Conservation (phyloP, 2,329 filamentous ascomycete genomes). For the Fusarium circinatum region DNA sequence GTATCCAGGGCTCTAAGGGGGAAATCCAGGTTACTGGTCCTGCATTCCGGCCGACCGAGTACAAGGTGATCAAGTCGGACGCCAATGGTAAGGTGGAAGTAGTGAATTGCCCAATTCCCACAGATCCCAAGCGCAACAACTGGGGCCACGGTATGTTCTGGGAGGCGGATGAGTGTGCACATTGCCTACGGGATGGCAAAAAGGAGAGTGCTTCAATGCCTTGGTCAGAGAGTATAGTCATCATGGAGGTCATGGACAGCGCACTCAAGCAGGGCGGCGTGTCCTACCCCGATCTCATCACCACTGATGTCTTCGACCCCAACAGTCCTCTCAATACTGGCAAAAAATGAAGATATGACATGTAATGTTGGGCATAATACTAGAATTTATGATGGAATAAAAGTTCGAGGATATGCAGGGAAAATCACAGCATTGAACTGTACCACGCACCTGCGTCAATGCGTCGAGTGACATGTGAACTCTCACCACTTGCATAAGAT, state of each 20-base stretch:
- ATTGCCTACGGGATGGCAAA: conserved; percentile 79
- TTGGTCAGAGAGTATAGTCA: conserved; percentile 79
- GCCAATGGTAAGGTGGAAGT: conserved; percentile 59
- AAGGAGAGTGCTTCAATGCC: conserved; percentile 78
- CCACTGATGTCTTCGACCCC: conserved; percentile 66
- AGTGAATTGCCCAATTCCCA: conserved; percentile 64
- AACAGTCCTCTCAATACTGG: conserved; percentile 72
- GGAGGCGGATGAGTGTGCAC: conserved; percentile 83
- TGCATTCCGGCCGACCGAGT: conserved; percentile 74
- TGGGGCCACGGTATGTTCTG: conserved; percentile 88
- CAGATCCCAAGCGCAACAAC: conserved; percentile 56
- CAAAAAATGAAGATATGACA: conserved; percentile 45
- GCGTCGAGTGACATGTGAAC: conserved; percentile 3
- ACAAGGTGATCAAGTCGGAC: conserved; percentile 68
- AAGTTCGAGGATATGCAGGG: not conserved
- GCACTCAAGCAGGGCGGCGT: conserved; percentile 64
- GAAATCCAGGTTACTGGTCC: conserved; percentile 84
- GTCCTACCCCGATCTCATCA: conserved; percentile 65
- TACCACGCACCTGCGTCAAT: not conserved
- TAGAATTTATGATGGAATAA: not conserved
- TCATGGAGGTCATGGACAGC: conserved; percentile 80
- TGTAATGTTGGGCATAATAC: not conserved
- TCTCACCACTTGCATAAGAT: conserved; percentile 7
- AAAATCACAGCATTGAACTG: conserved; percentile 2
- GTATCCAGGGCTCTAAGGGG: conserved; percentile 82